Evolutionary conservation across 2,329 filamentous ascomycete species (phyloP).

Genomic region (Pseudogymnoascus sp.): DNA sequence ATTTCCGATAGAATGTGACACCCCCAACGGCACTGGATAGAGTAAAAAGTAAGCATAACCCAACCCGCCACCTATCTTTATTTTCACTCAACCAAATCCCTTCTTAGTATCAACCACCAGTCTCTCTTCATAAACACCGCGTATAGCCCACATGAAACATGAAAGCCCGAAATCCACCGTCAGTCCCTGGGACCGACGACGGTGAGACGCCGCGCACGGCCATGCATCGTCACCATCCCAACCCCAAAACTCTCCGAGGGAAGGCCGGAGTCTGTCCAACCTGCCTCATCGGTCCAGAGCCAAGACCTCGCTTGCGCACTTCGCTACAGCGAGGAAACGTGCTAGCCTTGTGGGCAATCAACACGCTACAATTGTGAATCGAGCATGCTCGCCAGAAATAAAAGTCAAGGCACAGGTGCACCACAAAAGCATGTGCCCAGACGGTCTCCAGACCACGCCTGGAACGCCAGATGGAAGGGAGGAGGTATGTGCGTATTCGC

Average conservation of each 20-base stretch:
- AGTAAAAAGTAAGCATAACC: neutral
- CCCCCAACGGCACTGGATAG: neutral
- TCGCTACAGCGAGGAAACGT: neutral
- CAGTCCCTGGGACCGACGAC: neutral
- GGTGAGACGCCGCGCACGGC: neutral
- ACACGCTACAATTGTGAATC: slow-evolving; percentile 6
- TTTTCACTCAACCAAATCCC: neutral
- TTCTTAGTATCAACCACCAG: neutral
- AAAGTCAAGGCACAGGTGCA: neutral
- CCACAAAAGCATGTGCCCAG: neutral
- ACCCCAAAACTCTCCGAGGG: neutral
- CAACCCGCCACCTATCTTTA: neutral
- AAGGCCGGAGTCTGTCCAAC: neutral
- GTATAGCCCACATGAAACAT: neutral
- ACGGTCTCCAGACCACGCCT: neutral
- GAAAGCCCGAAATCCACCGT: neutral
- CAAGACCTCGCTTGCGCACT: neutral
- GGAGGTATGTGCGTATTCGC: neutral
- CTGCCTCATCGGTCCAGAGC: neutral
- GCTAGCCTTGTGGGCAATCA: neutral
- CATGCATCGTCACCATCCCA: neutral
- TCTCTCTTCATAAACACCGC: neutral
- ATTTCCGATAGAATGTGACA: neutral
- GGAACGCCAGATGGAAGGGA: neutral
- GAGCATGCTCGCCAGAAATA: neutral